Percentiles rank a stretch among this genome's conserved stretches.
Conservation (phyloP, 2,329 filamentous ascomycete genomes). For the Fusarium papillatum region DNA sequence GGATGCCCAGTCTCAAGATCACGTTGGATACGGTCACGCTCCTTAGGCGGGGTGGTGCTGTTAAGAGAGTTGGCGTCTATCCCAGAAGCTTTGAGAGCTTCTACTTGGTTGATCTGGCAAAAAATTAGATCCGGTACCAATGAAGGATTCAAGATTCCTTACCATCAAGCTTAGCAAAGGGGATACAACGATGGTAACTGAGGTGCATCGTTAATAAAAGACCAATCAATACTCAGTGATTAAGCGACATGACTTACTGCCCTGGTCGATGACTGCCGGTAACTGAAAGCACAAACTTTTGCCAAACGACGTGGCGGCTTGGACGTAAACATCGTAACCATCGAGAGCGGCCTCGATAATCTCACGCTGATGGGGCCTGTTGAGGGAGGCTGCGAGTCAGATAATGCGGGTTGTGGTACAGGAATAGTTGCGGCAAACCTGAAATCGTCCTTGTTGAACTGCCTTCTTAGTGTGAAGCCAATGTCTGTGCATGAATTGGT, state of each 20-base stretch:
- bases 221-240: background rate
- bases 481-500: slow-evolving; percentile 72
- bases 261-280: slow-evolving; percentile 88
- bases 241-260: slow-evolving; percentile 70
- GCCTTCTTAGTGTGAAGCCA: slow-evolving; percentile 79
- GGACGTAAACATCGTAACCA: slow-evolving; percentile 92
- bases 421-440: slow-evolving; percentile 62
- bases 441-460: slow-evolving; percentile 82
- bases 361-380: slow-evolving; percentile 86
- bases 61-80: slow-evolving; percentile 91
- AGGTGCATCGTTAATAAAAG: slow-evolving; percentile 31
- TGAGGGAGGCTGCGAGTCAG: slow-evolving; percentile 8
- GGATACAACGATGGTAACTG: slow-evolving; percentile 91
- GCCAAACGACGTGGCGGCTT: slow-evolving; percentile 91
- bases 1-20: slow-evolving; percentile 93
- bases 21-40: slow-evolving; percentile 78
- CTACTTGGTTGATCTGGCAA: slow-evolving; percentile 88
- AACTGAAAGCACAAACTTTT: slow-evolving; percentile 96
- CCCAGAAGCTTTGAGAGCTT: slow-evolving; percentile 79
- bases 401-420: background rate
- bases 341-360: slow-evolving; percentile 87
- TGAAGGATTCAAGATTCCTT: slow-evolving; percentile 39
- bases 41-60: slow-evolving; percentile 77
- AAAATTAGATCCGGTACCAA: slow-evolving; percentile 19
- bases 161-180: slow-evolving; percentile 93